phyloP scores from a whole-genome alignment of 2,329 filamentous ascomycete species.

The Daldinia sp. region DNA sequence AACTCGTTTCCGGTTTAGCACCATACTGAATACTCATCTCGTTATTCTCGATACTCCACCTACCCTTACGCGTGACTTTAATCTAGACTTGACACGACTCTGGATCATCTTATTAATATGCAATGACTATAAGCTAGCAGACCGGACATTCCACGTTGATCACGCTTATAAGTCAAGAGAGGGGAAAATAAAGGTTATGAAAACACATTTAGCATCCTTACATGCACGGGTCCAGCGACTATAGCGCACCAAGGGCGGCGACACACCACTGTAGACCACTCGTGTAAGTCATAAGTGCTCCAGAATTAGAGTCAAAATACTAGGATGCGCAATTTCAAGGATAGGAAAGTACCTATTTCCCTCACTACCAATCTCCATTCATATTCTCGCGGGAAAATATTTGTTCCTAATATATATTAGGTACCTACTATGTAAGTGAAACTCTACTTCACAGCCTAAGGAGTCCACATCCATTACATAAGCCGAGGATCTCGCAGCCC shows the following conservation, averaged over 20 bases:
- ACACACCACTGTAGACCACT: neutral
- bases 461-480: slow-evolving; percentile 4
- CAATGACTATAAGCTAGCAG: neutral
- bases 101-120: neutral
- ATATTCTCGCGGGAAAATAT: neutral
- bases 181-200: neutral
- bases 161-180: neutral
- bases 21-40: neutral
- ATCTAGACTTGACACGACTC: neutral
- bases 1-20: neutral
- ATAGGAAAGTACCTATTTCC: neutral
- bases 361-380: neutral
- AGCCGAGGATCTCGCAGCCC: neutral
- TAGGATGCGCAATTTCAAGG: neutral
- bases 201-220: neutral
- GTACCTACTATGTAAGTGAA: neutral
- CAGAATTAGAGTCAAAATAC: neutral
- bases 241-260: neutral
- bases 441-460: neutral
- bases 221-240: neutral
- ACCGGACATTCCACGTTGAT: neutral
- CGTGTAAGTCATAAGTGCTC: neutral
- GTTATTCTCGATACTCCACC: neutral
- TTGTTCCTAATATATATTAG: neutral
- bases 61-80: neutral